Conservation (phyloP, 768 basidiomycete genomes). For the Termitomyces sp. region DNA sequence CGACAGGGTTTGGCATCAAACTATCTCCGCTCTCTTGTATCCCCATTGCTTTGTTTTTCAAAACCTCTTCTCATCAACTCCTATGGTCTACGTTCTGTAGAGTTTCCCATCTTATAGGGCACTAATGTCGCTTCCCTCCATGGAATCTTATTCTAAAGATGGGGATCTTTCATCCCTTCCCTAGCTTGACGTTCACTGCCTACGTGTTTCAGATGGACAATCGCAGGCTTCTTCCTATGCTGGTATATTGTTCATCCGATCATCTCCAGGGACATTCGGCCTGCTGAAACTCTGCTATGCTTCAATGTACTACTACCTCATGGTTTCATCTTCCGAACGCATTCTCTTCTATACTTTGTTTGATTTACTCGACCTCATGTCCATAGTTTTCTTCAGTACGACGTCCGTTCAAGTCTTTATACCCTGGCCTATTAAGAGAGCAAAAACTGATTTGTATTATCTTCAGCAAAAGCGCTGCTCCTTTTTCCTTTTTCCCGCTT, state of each 20-base stretch:
- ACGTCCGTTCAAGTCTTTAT: neutral
- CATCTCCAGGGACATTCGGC: conserved; percentile 9
- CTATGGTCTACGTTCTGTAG: too few species aligned
- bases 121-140: neutral
- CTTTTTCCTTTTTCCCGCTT: neutral
- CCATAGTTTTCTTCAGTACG: neutral
- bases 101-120: neutral
- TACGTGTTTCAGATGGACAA: neutral
- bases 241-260: neutral
- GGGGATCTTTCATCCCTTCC: neutral
- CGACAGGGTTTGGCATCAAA: neutral
- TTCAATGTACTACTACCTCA: neutral
- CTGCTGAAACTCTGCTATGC: neutral
- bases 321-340: neutral
- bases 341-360: conserved; percentile 1
- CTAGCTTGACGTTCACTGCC: neutral
- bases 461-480: neutral
- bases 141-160: neutral
- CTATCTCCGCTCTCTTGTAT: neutral
- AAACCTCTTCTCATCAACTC: neutral
- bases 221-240: neutral
- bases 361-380: neutral
- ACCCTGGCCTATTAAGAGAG: neutral
- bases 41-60: neutral
- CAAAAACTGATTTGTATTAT: neutral